A percentile compares a stretch with the other conserved stretches of the same genome.
These are phyloP conservation scores for Tetragonia tetragonoides DNA, from an alignment of 148 eudicot species.

Conservation along the genomic window DNA sequence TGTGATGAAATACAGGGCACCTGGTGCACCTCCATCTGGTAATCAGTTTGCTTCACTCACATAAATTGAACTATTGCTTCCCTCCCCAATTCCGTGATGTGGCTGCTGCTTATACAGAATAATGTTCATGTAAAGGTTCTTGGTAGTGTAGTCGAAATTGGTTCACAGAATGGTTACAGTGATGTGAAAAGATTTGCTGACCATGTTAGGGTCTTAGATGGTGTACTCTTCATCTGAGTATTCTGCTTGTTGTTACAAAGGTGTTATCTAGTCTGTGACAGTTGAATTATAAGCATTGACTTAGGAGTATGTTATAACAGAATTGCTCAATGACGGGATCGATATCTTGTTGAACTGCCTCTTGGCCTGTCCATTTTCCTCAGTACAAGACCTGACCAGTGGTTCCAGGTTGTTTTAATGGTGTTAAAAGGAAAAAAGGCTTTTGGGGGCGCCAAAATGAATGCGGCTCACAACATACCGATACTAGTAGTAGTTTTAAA, in stretches of 20 bases:
- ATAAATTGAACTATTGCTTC: background rate
- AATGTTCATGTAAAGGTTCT: constrained; percentile 22
- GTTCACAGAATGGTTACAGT: constrained; percentile 2
- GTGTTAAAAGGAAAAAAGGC: too few relatives aligned
- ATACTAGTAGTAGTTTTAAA: too few relatives aligned
- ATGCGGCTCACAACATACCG: too few relatives aligned
- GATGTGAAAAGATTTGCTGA: background rate
- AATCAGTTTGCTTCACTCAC: constrained; percentile 29
- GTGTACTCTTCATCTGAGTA: background rate
- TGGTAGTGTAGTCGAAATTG: constrained; percentile 9
- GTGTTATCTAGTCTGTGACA: too few relatives aligned
- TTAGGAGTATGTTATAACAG: too few relatives aligned
- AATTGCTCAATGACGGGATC: too few relatives aligned
- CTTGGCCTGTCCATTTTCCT: background rate
- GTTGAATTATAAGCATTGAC: too few relatives aligned
- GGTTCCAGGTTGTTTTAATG: too few relatives aligned
- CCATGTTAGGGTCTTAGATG: background rate
- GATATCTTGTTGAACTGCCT: too few relatives aligned
- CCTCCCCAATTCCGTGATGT: background rate
- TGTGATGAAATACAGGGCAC: constrained; percentile 44
- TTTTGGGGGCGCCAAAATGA: too few relatives aligned
- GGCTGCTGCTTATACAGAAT: background rate
- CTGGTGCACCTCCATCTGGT: constrained; percentile 32
- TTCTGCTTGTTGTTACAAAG: background rate
- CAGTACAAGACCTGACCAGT: background rate